phyloP scores from a whole-genome alignment of 176 grass and related monocot genomes.

The Musa schizocarpa region DNA sequence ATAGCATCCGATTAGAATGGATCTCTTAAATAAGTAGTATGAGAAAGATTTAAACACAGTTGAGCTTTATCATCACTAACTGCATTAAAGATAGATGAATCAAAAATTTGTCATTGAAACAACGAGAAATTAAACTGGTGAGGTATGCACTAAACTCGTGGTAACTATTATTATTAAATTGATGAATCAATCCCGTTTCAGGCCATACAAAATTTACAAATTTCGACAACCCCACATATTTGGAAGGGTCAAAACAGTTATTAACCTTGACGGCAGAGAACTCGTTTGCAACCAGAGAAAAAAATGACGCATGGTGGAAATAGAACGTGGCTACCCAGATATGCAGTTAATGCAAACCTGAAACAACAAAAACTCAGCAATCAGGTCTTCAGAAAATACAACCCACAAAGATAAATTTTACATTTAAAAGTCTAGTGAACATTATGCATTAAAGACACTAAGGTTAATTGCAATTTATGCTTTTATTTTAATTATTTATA shows the following conservation, averaged over 20 bases:
- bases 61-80: not conserved
- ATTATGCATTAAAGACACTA: too few species aligned
- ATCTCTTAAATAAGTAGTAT: not conserved
- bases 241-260: conserved; percentile 30
- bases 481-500: too few species aligned
- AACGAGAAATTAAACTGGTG: not conserved
- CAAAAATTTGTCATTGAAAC: not conserved
- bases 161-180: conserved; percentile 5
- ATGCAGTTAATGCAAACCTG: conserved; percentile 1
- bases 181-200: conserved; percentile 14
- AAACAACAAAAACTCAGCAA: conserved; percentile 8
- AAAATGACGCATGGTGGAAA: not conserved
- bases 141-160: not conserved
- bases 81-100: not conserved
- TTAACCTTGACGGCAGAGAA: conserved; percentile 51
- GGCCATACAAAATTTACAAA: conserved; percentile 44
- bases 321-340: not conserved
- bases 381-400: not conserved
- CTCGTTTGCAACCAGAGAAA: not conserved
- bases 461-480: too few species aligned
- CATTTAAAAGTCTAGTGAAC: too few species aligned
- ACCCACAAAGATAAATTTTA: not conserved
- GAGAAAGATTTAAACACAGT: not conserved
- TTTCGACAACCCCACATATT: conserved; percentile 23
- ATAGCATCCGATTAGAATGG: not conserved